Evolutionary conservation across 129 eudicot species (phyloP), one percentile per base, ranked within the genome.

Genomic region (Heracleum sosnowskyi): DNA sequence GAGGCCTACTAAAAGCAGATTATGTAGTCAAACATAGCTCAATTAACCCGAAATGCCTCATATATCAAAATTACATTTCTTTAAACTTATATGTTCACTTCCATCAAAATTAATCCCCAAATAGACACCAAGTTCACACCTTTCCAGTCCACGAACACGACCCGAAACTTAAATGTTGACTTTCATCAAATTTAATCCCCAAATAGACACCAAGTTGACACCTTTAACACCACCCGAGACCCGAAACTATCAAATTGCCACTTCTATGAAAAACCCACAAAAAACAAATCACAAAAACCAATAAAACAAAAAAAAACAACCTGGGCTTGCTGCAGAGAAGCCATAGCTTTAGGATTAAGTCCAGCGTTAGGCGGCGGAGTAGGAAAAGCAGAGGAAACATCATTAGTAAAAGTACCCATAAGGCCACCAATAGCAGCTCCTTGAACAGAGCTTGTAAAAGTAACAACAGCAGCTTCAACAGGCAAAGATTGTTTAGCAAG

Each of bases 371-470:
- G 91, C 12, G 95, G 88, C 0, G 71, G 71, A 22, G 90, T 53
- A 1, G 85, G 70, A 37, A 89, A 53, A 45, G 82, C 24, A 46
- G 90, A 34, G 55, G 92, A 79, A 11, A 74, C 80, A 28, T 92
- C 97, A 16, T 69, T 79, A 5, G 90, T 90, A 45, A 92, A 74
- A 35, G 90, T 89, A 22, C 97, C 97, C 97, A 92, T 88, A 36
- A 92, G 72, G n/a, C 85, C 96, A 24, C 97, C 97, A 33, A 92
- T 92, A 46, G 88, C 91, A 51, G 96, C 97, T 20, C 97, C 97
- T 49, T 92, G 97, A 51, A 74, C 83, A 78, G 89, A 89, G 81
- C 92, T 81, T 74, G 97, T 86, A 86, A 78, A 40, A 73, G 95
- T 88, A 18, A 87, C 95, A 36, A 91, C 81, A 77, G 95, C 86